Base-by-base conservation (phyloP, 225 moss, liverwort and hornwort genomes). In the Physcomitrellopsis africana region DNA sequence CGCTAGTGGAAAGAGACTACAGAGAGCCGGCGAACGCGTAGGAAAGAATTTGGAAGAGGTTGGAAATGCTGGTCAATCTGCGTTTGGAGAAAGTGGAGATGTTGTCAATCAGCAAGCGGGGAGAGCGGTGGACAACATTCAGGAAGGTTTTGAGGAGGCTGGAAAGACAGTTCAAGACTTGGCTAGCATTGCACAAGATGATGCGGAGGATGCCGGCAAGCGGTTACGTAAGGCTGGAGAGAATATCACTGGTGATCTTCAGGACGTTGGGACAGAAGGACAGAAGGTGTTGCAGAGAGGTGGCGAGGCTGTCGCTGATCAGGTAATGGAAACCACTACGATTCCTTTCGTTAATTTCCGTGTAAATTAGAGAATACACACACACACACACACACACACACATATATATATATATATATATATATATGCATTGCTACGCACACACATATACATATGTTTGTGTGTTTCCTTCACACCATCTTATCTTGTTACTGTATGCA, bases 61-160 rank as follows among this genome's bases (percentile, higher is more conserved):
- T 15, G 62, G 77, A 47, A 69, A 77, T 51, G 69, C 65, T 19
- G 77, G 77, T 8, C 68, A 51, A 49, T 19, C 47, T 43, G 69
- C 69, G 44, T 12, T 69, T n/a, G 47, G 69, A 7, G 47, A 61
- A 59, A 74, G 78, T 19, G 71, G 62, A 11, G 78, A 78, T 5
- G 72, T 63, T 3, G 78, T 81, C 15, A 55, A 75, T 24, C 66
- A 72, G 72, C 78, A 88, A 42, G 27, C 82, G 10, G 88, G 65
- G 5, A 53, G 46, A 12, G 81, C 77, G 23, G 80, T 66, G 22
- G 84, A 86, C 1, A 83, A 84, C 22, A 60, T 89, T 0, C 80
- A 87, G 66, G 86, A 96, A 66, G 84, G 87, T 5, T 68, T 86
- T 11, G 86, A 89, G 51, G 82, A 90, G 48, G 83, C 78, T 0